phyloP scores from a whole-genome alignment of 2,329 filamentous ascomycete species.

The Myriosclerotinia curreyana region DNA sequence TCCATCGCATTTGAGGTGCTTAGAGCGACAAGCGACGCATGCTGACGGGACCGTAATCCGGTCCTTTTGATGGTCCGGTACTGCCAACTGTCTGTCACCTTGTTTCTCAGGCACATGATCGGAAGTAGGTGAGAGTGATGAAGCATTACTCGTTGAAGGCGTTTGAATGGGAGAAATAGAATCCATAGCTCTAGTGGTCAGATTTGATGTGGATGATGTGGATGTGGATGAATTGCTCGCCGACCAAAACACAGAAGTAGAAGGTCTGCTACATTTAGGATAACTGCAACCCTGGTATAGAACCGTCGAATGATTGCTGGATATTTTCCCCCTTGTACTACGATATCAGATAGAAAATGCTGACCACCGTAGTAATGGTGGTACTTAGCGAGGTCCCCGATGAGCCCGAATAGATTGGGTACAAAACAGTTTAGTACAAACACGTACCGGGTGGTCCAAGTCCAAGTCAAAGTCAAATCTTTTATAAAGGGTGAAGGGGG shows the following conservation, averaged over 20 bases:
- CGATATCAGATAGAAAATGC: slow-evolving; percentile 4
- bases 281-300: slow-evolving; percentile 13
- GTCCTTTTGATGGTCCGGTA: slow-evolving; percentile 27
- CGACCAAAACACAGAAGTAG: slow-evolving; percentile 29
- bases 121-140: slow-evolving; percentile 20
- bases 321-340: slow-evolving; percentile 16
- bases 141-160: slow-evolving; percentile 22
- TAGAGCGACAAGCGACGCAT: slow-evolving; percentile 36
- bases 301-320: slow-evolving; percentile 16
- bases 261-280: slow-evolving; percentile 22
- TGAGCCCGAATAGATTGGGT: slow-evolving; percentile 17
- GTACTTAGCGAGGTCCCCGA: slow-evolving; percentile 22
- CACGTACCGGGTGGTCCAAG: not conserved
- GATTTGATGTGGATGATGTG: slow-evolving; percentile 20
- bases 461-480: not conserved
- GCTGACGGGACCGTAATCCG: slow-evolving; percentile 34
- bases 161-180: slow-evolving; percentile 19
- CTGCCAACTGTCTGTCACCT: slow-evolving; percentile 23
- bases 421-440: slow-evolving; percentile 1
- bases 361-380: slow-evolving; percentile 20
- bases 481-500: slow-evolving; percentile 2
- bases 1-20: slow-evolving; percentile 77
- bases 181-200: slow-evolving; percentile 23
- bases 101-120: slow-evolving; percentile 22
- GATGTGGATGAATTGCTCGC: slow-evolving; percentile 26